Conservation (phyloP, 2,329 filamentous ascomycete genomes). For the Epichloe sibirici region DNA sequence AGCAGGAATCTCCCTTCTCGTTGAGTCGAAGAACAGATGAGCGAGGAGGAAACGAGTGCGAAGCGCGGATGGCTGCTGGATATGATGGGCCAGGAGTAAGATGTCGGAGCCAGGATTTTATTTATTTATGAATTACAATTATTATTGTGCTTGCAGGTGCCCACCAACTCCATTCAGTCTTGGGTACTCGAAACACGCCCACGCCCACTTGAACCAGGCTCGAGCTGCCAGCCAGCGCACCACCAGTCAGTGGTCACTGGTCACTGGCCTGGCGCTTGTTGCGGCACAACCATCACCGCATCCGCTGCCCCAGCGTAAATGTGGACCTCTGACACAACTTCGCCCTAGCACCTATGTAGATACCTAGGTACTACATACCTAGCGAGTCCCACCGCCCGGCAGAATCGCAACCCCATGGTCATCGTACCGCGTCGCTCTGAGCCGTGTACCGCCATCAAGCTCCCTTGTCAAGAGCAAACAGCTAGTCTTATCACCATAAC, state of each 20-base stretch:
- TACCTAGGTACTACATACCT: too few relatives aligned
- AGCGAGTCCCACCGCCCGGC: slow-evolving; percentile 17
- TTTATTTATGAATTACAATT: slow-evolving; percentile 3
- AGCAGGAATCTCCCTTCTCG: slow-evolving; percentile 4
- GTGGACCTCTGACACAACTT: slow-evolving; percentile 2
- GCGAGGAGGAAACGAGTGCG: slow-evolving; percentile 4
- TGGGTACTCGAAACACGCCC: background rate
- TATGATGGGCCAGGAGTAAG: slow-evolving; percentile 11
- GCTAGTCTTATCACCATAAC: background rate
- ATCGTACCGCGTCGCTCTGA: background rate
- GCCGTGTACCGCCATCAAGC: background rate
- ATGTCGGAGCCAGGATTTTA: slow-evolving; percentile 17
- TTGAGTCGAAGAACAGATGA: slow-evolving; percentile 7
- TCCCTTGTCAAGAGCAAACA: background rate
- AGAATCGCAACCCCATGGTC: slow-evolving; percentile 8
- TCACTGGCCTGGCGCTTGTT: too few relatives aligned
- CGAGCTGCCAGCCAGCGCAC: too few relatives aligned
- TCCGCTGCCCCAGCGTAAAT: slow-evolving; percentile 2
- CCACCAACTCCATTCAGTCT: too few relatives aligned
- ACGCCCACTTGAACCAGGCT: background rate
- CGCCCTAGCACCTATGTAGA: background rate
- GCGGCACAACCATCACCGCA: background rate
- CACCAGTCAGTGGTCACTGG: too few relatives aligned
- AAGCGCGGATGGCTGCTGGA: slow-evolving; percentile 6
- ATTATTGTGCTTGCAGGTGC: slow-evolving; percentile 1